Evolutionary conservation across 2,329 filamentous ascomycete genomes (phyloP).

Genomic region (Penicillium italicum): DNA sequence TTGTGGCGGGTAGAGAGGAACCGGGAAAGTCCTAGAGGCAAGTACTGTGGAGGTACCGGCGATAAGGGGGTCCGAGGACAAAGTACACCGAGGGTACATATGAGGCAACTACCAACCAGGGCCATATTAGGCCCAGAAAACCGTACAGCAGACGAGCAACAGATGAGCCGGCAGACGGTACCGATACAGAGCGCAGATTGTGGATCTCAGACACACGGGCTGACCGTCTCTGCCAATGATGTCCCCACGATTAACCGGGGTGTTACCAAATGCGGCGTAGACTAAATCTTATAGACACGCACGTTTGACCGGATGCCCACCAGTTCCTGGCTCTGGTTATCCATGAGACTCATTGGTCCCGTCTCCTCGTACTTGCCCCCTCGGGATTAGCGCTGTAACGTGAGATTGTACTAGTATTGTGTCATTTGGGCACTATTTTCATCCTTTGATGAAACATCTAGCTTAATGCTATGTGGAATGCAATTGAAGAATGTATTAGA

Average conservation of each 20-base stretch:
- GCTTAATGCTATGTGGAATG: not conserved
- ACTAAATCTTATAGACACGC: constrained; percentile 21
- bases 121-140: constrained; percentile 6
- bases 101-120: not conserved
- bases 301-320: constrained; percentile 14
- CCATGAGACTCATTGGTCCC: constrained; percentile 4
- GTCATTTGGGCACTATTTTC: not conserved
- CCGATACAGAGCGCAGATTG: constrained; percentile 9
- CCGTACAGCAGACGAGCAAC: not conserved
- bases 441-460: not conserved
- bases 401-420: constrained; percentile 8
- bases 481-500: not conserved
- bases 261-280: constrained; percentile 21
- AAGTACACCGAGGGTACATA: constrained; percentile 10
- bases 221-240: not conserved
- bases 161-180: constrained; percentile 11
- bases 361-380: constrained; percentile 9
- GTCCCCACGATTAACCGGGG: constrained; percentile 11
- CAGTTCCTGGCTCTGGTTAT: constrained; percentile 19
- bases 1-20: constrained; percentile 8
- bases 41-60: constrained; percentile 11
- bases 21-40: not conserved
- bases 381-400: constrained; percentile 14
- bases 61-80: constrained; percentile 8
- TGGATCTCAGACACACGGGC: constrained; percentile 6